phyloP scores from a whole-genome alignment of 2,329 filamentous ascomycete species.

The Neopestalotiopsis clavispora region DNA sequence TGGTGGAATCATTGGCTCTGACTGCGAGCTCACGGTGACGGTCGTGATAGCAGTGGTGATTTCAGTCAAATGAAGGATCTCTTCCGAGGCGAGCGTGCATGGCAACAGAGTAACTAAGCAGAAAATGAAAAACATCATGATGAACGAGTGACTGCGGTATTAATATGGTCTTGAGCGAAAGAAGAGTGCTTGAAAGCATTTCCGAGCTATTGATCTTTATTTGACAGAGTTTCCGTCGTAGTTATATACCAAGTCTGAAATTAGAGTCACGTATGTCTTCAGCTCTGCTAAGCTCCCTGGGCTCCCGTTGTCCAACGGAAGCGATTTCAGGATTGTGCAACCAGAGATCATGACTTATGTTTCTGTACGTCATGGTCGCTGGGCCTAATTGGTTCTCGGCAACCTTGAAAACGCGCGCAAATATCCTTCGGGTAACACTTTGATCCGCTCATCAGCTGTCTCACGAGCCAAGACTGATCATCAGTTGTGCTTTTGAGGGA shows the following conservation, averaged over 20 bases:
- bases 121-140: neutral
- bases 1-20: neutral
- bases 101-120: neutral
- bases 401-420: neutral
- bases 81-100: neutral
- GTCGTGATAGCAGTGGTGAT: neutral
- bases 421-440: neutral
- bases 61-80: neutral
- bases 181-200: neutral
- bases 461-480: neutral
- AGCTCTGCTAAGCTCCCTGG: neutral
- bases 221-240: neutral
- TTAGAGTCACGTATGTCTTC: neutral
- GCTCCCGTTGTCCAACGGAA: neutral
- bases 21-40: neutral
- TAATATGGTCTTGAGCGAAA: neutral
- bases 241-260: neutral
- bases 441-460: neutral
- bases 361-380: neutral
- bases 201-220: neutral
- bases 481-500: too few relatives aligned
- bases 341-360: neutral
- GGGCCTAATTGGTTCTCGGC: neutral
- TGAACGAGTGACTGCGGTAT: slow-evolving; percentile 7
- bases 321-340: neutral